Conservation (phyloP, 305 asterid species). For the Fraxinus ornus region DNA sequence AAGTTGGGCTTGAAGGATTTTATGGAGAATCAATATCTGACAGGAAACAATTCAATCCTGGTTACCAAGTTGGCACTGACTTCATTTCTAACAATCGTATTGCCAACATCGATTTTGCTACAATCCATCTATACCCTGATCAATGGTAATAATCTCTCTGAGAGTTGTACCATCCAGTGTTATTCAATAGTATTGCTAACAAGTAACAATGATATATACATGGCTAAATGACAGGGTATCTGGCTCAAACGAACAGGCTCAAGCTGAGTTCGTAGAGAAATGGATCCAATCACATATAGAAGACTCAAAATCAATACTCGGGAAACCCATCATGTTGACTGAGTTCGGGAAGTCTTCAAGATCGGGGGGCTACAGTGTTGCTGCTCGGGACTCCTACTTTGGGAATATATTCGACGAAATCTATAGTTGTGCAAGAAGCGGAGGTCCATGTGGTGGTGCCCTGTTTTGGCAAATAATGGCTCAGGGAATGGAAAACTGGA, state of each 20-base stretch:
- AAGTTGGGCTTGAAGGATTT: conserved; percentile 65
- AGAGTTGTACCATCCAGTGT: background rate
- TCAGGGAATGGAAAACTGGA: conserved; percentile 42
- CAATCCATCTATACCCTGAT: conserved; percentile 63
- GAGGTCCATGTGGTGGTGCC: conserved; percentile 40
- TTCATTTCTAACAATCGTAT: conserved; percentile 51
- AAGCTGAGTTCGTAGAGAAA: conserved; percentile 22
- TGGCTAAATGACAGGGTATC: conserved; percentile 18
- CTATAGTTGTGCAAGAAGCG: conserved; percentile 21
- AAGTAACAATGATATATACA: background rate
- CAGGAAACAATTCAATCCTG: conserved; percentile 48
- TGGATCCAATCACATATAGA: conserved; percentile 34
- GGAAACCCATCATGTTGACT: conserved; percentile 27
- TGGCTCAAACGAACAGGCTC: conserved; percentile 11
- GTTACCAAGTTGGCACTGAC: conserved; percentile 45
- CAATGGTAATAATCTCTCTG: conserved; percentile 41
- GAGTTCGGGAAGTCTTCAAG: conserved; percentile 41
- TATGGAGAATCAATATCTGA: conserved; percentile 39
- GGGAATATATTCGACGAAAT: conserved; percentile 20
- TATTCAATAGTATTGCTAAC: no score
- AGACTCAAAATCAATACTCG: conserved; percentile 24
- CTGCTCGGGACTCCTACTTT: conserved; percentile 27
- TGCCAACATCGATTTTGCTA: conserved; percentile 48
- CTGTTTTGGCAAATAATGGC: conserved; percentile 63
- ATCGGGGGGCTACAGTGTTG: conserved; percentile 21